Conservation (phyloP, 768 basidiomycete genomes). For the Phanerodontia chrysosporium region DNA sequence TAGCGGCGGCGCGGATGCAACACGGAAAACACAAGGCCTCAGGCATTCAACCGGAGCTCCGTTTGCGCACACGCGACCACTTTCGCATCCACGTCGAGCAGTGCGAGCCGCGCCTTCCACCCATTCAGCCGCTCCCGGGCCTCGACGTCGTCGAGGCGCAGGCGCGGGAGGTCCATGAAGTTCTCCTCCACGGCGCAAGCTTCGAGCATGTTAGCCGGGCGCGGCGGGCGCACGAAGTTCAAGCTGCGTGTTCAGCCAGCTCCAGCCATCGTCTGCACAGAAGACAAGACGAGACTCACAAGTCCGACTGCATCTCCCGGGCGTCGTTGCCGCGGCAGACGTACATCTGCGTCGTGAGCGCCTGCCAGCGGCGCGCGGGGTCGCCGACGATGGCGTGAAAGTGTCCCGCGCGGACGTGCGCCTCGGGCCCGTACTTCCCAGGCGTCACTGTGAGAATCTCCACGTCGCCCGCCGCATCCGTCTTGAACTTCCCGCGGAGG, state of each 20-base stretch:
- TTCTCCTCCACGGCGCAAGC: conserved; percentile 10
- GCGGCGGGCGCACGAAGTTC: conserved; percentile 13
- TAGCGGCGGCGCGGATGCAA: background rate
- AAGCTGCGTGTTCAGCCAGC: conserved; percentile 4
- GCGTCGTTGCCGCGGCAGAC: conserved; percentile 20
- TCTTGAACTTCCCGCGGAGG: conserved; percentile 20
- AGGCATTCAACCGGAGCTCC: conserved; percentile 11
- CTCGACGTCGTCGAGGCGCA: conserved; percentile 14
- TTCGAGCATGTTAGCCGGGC: conserved; percentile 12
- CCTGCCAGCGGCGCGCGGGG: background rate
- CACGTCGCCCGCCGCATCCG: conserved; percentile 16
- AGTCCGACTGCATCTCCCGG: conserved; percentile 12
- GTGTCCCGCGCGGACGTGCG: conserved; percentile 14
- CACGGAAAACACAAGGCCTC: background rate
- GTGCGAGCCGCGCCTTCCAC: conserved; percentile 20
- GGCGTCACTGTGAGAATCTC: conserved; percentile 21
- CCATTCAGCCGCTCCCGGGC: conserved; percentile 9
- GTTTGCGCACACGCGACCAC: conserved; percentile 16
- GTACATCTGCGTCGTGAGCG: conserved; percentile 22
- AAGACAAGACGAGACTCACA: conserved; percentile 14
- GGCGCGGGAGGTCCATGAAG: conserved; percentile 7
- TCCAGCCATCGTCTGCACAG: background rate
- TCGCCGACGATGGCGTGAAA: conserved; percentile 17
- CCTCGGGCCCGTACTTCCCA: conserved; percentile 14
- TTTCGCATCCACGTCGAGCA: conserved; percentile 10